Evolutionary conservation across 2,329 filamentous ascomycete genomes (phyloP).

Genomic region (Paecilomyces variotii): DNA sequence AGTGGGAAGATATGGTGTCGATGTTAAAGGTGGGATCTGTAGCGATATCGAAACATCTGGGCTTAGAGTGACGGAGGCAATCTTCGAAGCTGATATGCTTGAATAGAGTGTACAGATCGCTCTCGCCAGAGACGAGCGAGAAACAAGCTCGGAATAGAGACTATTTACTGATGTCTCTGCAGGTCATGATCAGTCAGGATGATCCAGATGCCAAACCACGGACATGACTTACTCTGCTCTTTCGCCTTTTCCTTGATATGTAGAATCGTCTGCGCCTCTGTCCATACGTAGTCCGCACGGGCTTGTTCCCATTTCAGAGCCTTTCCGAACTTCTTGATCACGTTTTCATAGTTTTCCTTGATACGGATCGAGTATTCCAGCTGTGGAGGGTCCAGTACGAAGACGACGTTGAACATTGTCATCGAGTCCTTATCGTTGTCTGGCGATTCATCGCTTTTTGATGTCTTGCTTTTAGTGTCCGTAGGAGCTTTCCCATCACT

Average conservation of each 20-base stretch:
- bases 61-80: constrained; percentile 73
- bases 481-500: constrained; percentile 17
- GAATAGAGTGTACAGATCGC: constrained; percentile 77
- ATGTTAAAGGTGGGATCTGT: constrained; percentile 55
- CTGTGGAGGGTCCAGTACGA: constrained; percentile 73
- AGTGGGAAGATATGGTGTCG: constrained; percentile 64
- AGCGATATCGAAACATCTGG: constrained; percentile 53
- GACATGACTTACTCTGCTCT: constrained; percentile 41
- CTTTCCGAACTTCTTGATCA: constrained; percentile 87
- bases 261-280: constrained; percentile 76
- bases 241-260: constrained; percentile 73
- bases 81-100: constrained; percentile 73
- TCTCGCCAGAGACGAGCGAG: constrained; percentile 68
- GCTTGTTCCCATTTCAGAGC: constrained; percentile 89
- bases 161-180: constrained; percentile 27
- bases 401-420: constrained; percentile 98
- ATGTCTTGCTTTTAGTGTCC: constrained; percentile 13
- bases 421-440: constrained; percentile 53
- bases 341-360: constrained; percentile 76
- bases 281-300: constrained; percentile 82
- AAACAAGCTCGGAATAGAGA: constrained; percentile 37
- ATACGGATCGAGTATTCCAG: constrained; percentile 65
- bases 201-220: constrained; percentile 8
- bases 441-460: constrained; percentile 14
- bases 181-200: constrained; percentile 1